A percentile compares a stretch with the other conserved stretches of the same genome.
Evolutionary conservation across 345 rosid genomes (phyloP).

Genomic region (Populus davidiana): DNA sequence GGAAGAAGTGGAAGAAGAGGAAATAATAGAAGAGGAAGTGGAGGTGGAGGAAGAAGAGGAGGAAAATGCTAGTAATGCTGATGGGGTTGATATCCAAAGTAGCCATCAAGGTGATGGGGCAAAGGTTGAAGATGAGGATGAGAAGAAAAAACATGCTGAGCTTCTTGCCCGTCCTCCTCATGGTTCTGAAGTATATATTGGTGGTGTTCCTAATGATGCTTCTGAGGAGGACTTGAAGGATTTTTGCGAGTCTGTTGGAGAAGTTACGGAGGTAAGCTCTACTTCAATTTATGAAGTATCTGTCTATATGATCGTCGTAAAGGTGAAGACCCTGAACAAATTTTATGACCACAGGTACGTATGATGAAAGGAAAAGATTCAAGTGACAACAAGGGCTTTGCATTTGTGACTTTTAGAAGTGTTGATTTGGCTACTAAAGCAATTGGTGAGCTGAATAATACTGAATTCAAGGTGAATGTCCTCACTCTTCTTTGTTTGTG

Average conservation of each 20-base stretch:
- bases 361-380: constrained; percentile 84
- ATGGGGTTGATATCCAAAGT: constrained; percentile 23
- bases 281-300: background rate
- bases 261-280: constrained; percentile 68
- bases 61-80: constrained; percentile 17
- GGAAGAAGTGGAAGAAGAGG: constrained; percentile 62
- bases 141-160: constrained; percentile 55
- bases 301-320: background rate
- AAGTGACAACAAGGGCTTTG: constrained; percentile 73
- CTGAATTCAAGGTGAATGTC: constrained; percentile 63
- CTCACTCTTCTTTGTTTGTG: constrained; percentile 8
- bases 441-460: constrained; percentile 64
- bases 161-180: constrained; percentile 91
- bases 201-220: constrained; percentile 72
- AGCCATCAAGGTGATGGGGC: constrained; percentile 26
- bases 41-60: constrained; percentile 24
- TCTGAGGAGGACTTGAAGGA: constrained; percentile 65
- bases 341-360: constrained; percentile 52
- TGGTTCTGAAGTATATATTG: constrained; percentile 87
- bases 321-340: constrained; percentile 12
- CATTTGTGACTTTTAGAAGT: constrained; percentile 79
- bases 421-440: constrained; percentile 77
- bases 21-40: constrained; percentile 50
- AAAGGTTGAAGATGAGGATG: constrained; percentile 45
- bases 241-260: constrained; percentile 80